phyloP scores from a whole-genome alignment of 164 flowering plant species.

The Dillenia turbinata region DNA sequence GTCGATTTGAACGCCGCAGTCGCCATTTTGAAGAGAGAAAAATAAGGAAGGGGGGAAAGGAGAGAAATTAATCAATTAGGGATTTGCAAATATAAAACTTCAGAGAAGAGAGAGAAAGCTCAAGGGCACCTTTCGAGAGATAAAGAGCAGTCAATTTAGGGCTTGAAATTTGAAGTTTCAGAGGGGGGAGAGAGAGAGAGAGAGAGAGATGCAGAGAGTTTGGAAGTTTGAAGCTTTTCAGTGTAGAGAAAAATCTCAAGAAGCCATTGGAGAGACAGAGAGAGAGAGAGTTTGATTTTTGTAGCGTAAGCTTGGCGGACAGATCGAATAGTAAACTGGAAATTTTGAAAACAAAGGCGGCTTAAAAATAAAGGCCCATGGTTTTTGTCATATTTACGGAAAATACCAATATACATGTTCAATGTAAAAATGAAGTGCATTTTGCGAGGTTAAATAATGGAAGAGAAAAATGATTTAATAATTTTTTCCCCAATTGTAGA shows the following conservation, averaged over 20 bases:
- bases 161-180: slow-evolving; percentile 2
- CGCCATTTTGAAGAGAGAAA: slow-evolving; percentile 48
- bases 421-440: too few species aligned
- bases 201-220: too few species aligned
- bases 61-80: background rate
- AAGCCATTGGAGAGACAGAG: slow-evolving; percentile 3
- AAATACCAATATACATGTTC: too few species aligned
- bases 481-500: too few species aligned
- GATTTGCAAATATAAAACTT: too few species aligned
- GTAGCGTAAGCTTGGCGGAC: slow-evolving; percentile 37
- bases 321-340: slow-evolving; percentile 13
- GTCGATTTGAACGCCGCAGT: slow-evolving; percentile 86
- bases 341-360: too few species aligned
- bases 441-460: too few species aligned
- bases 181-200: background rate
- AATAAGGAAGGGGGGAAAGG: background rate
- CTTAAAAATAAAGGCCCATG: too few species aligned
- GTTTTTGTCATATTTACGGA: too few species aligned
- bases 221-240: background rate
- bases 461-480: too few species aligned
- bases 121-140: background rate
- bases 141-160: background rate
- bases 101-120: too few species aligned
- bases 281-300: background rate
- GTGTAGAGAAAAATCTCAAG: background rate